Evolutionary conservation across 1,284 basidiomycete species (phyloP), one percentile per base, ranked within the genome.

Genomic region (Tylopilus sp.): DNA sequence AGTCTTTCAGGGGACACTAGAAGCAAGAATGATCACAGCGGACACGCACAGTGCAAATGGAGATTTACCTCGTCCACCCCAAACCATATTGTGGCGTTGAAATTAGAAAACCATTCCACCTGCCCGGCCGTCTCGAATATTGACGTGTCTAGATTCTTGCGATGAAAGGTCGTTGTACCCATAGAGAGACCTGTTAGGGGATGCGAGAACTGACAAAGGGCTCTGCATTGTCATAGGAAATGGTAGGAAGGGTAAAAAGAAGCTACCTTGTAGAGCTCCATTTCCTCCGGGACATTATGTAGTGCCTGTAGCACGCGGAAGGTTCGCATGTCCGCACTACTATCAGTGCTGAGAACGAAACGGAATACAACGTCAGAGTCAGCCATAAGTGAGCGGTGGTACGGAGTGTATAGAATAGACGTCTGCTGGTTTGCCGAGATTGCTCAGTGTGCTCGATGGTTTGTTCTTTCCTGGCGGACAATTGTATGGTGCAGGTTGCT

Each of bases 71-170:
- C 72, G 41, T 80, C 74, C 22, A 77, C 68, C 7, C 81, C 82
- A 61, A 82, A 83, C 54, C 74, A 71, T 10, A 79, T 72, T 1
- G 66, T 76, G 4, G 75, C 77, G 56, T 72, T 79, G 42, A 69
- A 68, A 44, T 71, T 69, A 3, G 77, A 76, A 32, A 66, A 61
- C 81, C 82, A 83, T 43, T 78, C 77, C 44, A 83, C 76, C 37
- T 77, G 70, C 1, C 81, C 81, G 1, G 79, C 81, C 13, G 74
- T 73, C 61, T 83, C 81, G 61, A 78, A 82, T 17, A 73, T 63
- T 17, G 63, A 52, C 0, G 76, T 79, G 8, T 61, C 65, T 8
- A 72, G 33, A 59, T 83, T 82, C 62, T 73, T 76, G 50, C 81
- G 75, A 52, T 76, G 73, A 49, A 79, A 79, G 6, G 74, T 76